Base-by-base conservation (phyloP, 192 early-diverging fungal species). In the Entomortierella lignicola region DNA sequence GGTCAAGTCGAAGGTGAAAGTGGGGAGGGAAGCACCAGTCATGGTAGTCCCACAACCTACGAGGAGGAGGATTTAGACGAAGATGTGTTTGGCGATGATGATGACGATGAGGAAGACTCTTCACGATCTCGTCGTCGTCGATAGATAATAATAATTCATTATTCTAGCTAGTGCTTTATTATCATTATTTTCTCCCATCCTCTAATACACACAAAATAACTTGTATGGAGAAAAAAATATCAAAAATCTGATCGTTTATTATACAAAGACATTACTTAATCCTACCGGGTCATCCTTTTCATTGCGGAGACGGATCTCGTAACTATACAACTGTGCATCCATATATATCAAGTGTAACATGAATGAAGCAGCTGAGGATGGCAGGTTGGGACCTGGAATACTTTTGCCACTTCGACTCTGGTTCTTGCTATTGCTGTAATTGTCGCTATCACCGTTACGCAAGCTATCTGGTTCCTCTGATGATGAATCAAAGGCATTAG, bases 301-400 rank as follows among this genome's bases (percentile, higher is more conserved):
- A 31, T 66, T 70, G 7, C 67, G 67, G 25, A 79, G 55, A 6
- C 63, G 67, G 18, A 79, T 63, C 27, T 79, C 75, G 23, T 79
- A 79, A 21, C 67, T 79, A 42, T 60, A 64, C 30, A 79, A 39
- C 17, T 65, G 62, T 8, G 55, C 29, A 43, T 79, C 67, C 12
- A 70, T 43, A 47, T 79, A 79, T 10, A 41, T 51, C 55, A 79
- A 15, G 26, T 79, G 75, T 25, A 79, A 56, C 26, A 79, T 59
- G 57, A 66, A 69, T 0, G 62, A 50, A 18, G 63, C 39, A 5
- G 72, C 47, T 29, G 63, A 55, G 4, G 56, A 34, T 13, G 63
- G 44, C 12, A 12, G 12, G 15, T 20, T 47, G 4, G 44, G 44
- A 3, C 12, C 20, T 47, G 44, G 20, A 47, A 20, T 47, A 15